These are phyloP conservation scores for Pelargonium australe DNA, from an alignment of 441 rosid genomes.

Conservation along the genomic window DNA sequence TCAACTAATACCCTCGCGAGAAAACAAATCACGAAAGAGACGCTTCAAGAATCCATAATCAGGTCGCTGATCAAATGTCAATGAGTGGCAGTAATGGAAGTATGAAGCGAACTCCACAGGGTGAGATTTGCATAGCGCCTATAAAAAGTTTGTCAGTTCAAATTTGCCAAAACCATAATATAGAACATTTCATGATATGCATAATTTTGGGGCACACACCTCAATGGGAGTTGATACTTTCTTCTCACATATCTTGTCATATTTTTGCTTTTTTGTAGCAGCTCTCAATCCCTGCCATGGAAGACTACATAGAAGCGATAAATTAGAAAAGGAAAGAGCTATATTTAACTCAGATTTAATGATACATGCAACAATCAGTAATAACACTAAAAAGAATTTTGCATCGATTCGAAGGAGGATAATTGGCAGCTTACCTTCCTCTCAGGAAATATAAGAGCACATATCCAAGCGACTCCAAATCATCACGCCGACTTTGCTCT, in stretches of 20 bases:
- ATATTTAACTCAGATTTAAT: neutral
- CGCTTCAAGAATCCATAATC: conserved; percentile 93
- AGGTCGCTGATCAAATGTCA: conserved; percentile 80
- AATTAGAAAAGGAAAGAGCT: neutral
- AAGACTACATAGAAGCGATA: conserved; percentile 39
- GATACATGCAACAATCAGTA: conserved; percentile 8
- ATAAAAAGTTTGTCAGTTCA: conserved; percentile 2
- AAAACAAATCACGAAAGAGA: conserved; percentile 64
- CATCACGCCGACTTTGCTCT: conserved; percentile 67
- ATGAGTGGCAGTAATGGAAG: conserved; percentile 80
- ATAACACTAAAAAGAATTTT: conserved; percentile 4
- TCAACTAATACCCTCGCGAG: conserved; percentile 55
- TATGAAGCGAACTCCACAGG: conserved; percentile 94
- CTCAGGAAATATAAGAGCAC: conserved; percentile 51
- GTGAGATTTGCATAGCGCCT: conserved; percentile 87
- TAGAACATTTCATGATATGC: conserved; percentile 5
- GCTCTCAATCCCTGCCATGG: conserved; percentile 99
- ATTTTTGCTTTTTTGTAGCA: conserved; percentile 87
- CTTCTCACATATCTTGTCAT: conserved; percentile 92
- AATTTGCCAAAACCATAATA: neutral
- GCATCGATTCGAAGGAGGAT: neutral
- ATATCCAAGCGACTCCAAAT: conserved; percentile 61
- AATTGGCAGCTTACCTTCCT: conserved; percentile 40
- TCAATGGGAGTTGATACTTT: conserved; percentile 91
- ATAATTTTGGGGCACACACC: conserved; percentile 34